Conservation (phyloP, 306 rosid genomes). For the Cucurbita pepo region DNA sequence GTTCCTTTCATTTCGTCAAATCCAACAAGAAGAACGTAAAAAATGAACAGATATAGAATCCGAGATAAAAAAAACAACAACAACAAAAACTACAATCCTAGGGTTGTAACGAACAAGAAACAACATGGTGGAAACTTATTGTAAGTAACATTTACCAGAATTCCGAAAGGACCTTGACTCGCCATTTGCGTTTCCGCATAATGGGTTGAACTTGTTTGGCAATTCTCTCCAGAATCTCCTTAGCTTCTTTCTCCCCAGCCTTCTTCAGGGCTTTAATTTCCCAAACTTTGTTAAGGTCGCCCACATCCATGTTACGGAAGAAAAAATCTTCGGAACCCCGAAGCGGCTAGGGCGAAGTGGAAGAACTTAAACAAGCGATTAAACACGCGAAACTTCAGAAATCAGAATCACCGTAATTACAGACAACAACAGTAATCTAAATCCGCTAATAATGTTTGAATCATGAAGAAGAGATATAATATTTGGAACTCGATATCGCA, state of each 20-base stretch:
- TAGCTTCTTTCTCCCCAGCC: constrained; percentile 55
- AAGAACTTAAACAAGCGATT: neutral
- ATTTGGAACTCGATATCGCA: neutral
- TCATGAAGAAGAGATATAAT: neutral
- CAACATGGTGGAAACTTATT: neutral
- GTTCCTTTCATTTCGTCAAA: neutral
- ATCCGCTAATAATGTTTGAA: neutral
- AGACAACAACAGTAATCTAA: neutral
- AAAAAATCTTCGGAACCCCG: neutral
- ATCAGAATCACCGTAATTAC: neutral
- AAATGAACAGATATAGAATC: neutral
- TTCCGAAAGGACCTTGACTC: constrained; percentile 79
- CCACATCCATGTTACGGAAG: constrained; percentile 34
- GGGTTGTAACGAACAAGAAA: neutral
- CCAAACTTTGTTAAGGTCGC: constrained; percentile 63
- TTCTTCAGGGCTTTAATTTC: constrained; percentile 65
- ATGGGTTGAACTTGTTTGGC: constrained; percentile 95
- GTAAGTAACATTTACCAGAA: constrained; percentile 28
- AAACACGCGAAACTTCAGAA: neutral
- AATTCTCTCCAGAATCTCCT: constrained; percentile 49
- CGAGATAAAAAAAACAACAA: neutral
- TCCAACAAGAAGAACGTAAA: neutral
- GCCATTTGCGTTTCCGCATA: constrained; percentile 81
- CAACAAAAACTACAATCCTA: neutral
- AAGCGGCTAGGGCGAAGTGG: neutral